Evolutionary conservation across 1,139 yeast species (phyloP), one percentile per base, ranked within the genome.

Genomic region (Yamadazyma dendronema): DNA sequence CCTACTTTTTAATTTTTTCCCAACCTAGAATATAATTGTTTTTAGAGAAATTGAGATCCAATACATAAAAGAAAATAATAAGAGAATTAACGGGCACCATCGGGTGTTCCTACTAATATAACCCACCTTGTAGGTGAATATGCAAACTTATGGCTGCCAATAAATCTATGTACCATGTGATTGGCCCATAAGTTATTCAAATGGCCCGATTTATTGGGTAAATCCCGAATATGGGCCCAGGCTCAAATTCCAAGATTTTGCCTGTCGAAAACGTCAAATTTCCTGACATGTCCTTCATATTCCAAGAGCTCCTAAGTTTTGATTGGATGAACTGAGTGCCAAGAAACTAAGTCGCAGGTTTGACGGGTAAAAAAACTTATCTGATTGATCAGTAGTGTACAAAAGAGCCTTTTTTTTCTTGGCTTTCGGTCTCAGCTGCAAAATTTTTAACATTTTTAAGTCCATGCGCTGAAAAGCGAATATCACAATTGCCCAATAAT

Each of bases 251-350:
- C 31, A 28, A 16, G 31, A 28, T 16, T n/a, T 15, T 19, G 13
- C 13, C 22, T 31, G 28, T 24, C 28, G 13, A 31, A 24, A 31
- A 25, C 28, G 28, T 31, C 34, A 30, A 31, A 24, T 24, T n/a
- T 16, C 27, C 10, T 28, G 23, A 21, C 31, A 28, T 10, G 10
- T 6, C 8, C 12, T 26, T 26, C n/a, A n/a, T 6, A 14, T 4
- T 14, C 9, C 11, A 4, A 6, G 5, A 6, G 17, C 8, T 14
- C 6, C 6, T 14, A 6, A 5, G 8, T 12, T 26, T 17, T 26
- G 29, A 26, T 26, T 26, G 29, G 29, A 13, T 13, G 17, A 26
- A n/a, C 8, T 8, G 11, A 26, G 14, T 8, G 29, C 29, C 29
- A 26, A 26, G 29, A 26, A 26, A 13, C 29, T 26, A 5, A 12